These are phyloP conservation scores for Gnomoniopsis sp. DNA, from an alignment of 2,329 filamentous ascomycete genomes.

Conservation along the genomic window DNA sequence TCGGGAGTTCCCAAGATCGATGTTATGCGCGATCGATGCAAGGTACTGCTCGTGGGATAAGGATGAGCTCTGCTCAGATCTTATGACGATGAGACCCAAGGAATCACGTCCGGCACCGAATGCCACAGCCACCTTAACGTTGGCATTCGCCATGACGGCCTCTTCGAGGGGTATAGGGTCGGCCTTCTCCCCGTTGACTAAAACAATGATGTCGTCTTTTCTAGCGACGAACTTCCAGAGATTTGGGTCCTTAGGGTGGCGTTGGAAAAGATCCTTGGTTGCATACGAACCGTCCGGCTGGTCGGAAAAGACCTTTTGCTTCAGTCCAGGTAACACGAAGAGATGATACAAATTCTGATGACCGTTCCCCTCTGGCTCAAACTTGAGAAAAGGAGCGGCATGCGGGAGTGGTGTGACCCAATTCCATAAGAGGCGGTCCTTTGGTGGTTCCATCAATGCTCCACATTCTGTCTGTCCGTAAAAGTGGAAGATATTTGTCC, in stretches of 20 bases:
- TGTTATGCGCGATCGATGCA: not conserved
- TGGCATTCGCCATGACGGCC: not conserved
- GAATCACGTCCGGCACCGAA: constrained; percentile 3
- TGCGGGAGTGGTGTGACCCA: not conserved
- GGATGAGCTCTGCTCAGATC: not conserved
- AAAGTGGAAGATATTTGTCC: constrained; percentile 1
- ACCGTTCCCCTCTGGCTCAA: not conserved
- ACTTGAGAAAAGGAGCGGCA: not conserved
- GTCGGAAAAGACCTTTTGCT: not conserved
- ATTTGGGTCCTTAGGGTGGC: constrained; percentile 33
- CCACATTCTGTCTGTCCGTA: constrained; percentile 8
- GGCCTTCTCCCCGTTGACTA: constrained; percentile 36
- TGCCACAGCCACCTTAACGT: not conserved
- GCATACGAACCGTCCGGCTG: constrained; percentile 3
- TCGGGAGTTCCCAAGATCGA: constrained; percentile 1
- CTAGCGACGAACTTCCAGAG: constrained; percentile 37
- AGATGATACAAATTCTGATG: not conserved
- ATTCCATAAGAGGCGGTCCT: constrained; percentile 1
- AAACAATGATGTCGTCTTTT: constrained; percentile 34
- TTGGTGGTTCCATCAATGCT: constrained; percentile 5
- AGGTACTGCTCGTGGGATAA: not conserved
- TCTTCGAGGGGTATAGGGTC: constrained; percentile 1
- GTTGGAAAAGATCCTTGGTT: constrained; percentile 4
- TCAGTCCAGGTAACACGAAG: not conserved
- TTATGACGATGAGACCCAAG: constrained; percentile 2